Base-by-base conservation (phyloP, 257 asterid genomes). In the Nicotiana knightiana region DNA sequence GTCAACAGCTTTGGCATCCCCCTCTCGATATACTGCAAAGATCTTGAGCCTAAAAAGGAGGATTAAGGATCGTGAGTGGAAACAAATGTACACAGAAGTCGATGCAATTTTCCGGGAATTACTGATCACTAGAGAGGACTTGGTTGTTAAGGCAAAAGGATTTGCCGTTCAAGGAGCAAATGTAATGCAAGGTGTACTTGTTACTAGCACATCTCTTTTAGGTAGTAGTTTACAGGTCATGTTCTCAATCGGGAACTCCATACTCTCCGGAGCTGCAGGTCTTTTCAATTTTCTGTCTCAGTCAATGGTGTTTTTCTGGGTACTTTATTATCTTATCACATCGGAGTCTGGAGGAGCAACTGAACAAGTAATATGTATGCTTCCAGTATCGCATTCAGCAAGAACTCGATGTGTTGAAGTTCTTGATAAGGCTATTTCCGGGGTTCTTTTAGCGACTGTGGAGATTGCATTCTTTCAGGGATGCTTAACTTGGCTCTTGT, bases 271-370 rank as follows among this genome's bases (percentile, higher is more conserved):
- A 33, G 99, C 99, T 9, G 98, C 97, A 0, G 98, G 92, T 43
- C 54, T 96, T 9, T 82, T 96, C 82, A 89, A 94, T 70, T 96
- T 96, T 11, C 68, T 93, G 4, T 96, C 99, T 0, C 98, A 96
- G 26, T 82, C 88, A 1, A 93, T 94, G 97, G 93, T 96, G 66
- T 96, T 96, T 89, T 88, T 94, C 65, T 96, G 97, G 97, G 97
- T 94, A 63, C 85, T 96, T 83, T 94, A 93, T 70, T 96, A 88
- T 81, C 88, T 96, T 16, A 93, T 96, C 80, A 96, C 98, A 39
- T 91, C 99, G 0, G 99, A 92, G 76, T 92, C 98, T 0, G 99
- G 99, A 51, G 99, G 98, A 1, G 99, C 92, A 28, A 94, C 99
- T 0, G 98, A 96, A 51, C 99, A 96, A 76, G 98, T 87, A 0